Conservation (phyloP, 495 filamentous ascomycete species). For the Penicillium daleae region DNA sequence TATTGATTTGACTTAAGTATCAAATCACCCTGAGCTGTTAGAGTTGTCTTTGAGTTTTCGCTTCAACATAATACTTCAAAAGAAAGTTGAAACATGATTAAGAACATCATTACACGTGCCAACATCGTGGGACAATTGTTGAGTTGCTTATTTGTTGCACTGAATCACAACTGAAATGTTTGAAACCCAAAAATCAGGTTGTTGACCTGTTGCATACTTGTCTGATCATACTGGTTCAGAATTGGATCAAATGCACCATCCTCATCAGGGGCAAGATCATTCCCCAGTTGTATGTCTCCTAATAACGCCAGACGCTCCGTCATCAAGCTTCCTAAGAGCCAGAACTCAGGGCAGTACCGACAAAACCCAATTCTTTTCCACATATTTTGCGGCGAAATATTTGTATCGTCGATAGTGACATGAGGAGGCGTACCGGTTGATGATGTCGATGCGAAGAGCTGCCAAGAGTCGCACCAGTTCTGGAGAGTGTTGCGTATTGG, state of each 20-base stretch:
- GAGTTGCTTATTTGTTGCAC: neutral
- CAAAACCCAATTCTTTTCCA: conserved; percentile 30
- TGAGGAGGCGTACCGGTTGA: conserved; percentile 13
- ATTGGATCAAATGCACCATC: conserved; percentile 26
- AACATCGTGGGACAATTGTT: too few species aligned
- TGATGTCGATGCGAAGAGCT: conserved; percentile 11
- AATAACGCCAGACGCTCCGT: conserved; percentile 17
- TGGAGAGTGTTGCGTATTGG: conserved; percentile 19
- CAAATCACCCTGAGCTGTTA: too few species aligned
- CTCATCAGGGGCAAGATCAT: conserved; percentile 13
- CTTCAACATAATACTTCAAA: too few species aligned
- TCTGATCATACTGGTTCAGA: conserved; percentile 31
- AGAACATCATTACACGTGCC: too few species aligned
- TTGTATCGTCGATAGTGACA: conserved; percentile 16
- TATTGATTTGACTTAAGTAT: too few species aligned
- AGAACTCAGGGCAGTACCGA: conserved; percentile 25
- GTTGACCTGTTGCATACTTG: conserved; percentile 33
- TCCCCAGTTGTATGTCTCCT: conserved; percentile 5
- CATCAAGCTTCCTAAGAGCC: conserved; percentile 29
- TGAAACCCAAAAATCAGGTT: conserved; percentile 29
- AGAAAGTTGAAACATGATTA: too few species aligned
- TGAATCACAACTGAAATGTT: conserved; percentile 20
- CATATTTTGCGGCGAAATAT: conserved; percentile 11
- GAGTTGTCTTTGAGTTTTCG: too few species aligned
- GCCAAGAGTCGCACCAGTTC: conserved; percentile 28